Evolutionary conservation across 2,329 filamentous ascomycete species (phyloP), one percentile per base, ranked within the genome.

Genomic region (Microcyclosporella mali): DNA sequence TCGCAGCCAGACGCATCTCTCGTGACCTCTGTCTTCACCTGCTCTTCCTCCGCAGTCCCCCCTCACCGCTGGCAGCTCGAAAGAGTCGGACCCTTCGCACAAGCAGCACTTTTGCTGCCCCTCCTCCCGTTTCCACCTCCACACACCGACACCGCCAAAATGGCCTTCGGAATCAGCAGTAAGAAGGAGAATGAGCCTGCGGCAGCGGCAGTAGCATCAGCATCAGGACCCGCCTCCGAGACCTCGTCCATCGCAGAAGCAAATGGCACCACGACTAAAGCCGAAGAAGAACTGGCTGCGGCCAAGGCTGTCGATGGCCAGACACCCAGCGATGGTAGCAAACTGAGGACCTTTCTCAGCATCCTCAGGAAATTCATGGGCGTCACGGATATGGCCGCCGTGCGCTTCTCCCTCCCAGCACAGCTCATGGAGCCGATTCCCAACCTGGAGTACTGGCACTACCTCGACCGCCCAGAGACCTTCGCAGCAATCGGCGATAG

Each of bases 391-490:
- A 92, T 98, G 60, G 92, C 92, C 45, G 81, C 88, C 43, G 90
- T 97, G 50, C 85, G 92, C 56, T 98, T 98, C 71, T 97, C 90
- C 12, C 77, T 98, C 38, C 92, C 92, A 16, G 88, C 92, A 38
- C 90, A 97, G 68, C 81, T 98, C 33, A 78, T 98, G 60, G 92
- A 98, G 66, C 92, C 92, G 28, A 94, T 87, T 3, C 92, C 92
- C 40, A 98, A 98, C 66, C 74, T 98, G 63, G 92, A 98, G 71
- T 98, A 97, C 70, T 98, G 92, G 92, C 94, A 94, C 61, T 98
- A 98, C 62, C 75, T 98, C 63, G 92, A 98, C 67, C 80, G 88
- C 56, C 90, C 90, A 16, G 94, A 94, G 66, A 87, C 89, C 36
- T 95, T 98, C 63, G 77, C 78, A 50, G 82, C 79, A 52, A 83